Conservation (phyloP, 2,329 filamentous ascomycete genomes). For the Seiridium cupressi region DNA sequence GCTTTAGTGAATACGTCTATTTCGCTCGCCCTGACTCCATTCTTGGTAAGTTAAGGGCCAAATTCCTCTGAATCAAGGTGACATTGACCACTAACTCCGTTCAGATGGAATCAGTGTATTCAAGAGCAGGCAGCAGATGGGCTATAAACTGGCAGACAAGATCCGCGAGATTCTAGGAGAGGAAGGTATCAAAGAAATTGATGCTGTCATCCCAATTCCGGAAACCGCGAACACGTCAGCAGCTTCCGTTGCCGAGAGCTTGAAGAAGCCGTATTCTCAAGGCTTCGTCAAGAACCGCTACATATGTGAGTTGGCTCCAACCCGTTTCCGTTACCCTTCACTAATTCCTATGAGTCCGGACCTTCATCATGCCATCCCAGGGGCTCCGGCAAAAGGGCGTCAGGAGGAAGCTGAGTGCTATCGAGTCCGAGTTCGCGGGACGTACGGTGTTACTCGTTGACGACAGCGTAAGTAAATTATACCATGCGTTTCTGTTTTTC, state of each 20-base stretch:
- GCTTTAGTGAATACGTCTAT: conserved; percentile 67
- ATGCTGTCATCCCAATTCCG: conserved; percentile 64
- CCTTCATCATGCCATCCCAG: conserved; percentile 74
- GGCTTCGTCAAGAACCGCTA: conserved; percentile 32
- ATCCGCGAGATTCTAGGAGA: conserved; percentile 62
- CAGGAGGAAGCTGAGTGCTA: conserved; percentile 84
- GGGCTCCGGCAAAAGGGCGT: conserved; percentile 80
- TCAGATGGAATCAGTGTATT: conserved; percentile 46
- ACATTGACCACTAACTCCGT: too few relatives aligned
- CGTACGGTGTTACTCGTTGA: conserved; percentile 83
- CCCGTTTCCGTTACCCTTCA: conserved; percentile 36
- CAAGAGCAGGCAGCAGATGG: conserved; percentile 72
- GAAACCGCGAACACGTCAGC: conserved; percentile 75
- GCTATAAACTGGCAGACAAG: conserved; percentile 67
- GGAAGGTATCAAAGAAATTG: conserved; percentile 65
- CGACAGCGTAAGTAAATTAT: conserved; percentile 51
- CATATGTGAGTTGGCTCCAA: neutral
- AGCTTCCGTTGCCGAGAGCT: conserved; percentile 65
- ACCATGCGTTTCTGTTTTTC: too few relatives aligned
- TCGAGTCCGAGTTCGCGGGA: conserved; percentile 79
- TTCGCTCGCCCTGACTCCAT: conserved; percentile 61
- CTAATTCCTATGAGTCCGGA: conserved; percentile 71
- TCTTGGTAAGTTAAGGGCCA: too few relatives aligned
- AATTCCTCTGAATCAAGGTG: too few relatives aligned
- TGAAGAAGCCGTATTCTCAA: conserved; percentile 70